Percentiles rank a stretch among this genome's conserved stretches.
Conservation (phyloP, 2,329 filamentous ascomycete species). For the Neurospora sp. region DNA sequence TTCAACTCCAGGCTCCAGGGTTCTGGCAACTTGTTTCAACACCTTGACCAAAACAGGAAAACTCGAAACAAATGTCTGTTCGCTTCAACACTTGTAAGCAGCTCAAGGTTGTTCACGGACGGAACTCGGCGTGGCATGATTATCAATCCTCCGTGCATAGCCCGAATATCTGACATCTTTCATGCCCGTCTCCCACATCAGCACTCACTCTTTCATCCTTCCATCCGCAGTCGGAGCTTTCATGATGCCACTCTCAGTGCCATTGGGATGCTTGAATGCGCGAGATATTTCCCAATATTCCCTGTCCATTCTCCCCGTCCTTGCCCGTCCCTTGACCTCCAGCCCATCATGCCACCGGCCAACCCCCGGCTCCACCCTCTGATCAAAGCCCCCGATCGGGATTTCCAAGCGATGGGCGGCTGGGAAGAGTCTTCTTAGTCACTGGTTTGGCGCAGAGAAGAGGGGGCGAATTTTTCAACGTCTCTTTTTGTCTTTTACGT, state of each 20-base stretch:
- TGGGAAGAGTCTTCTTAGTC: neutral
- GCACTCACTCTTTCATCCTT: neutral
- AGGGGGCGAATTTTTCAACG: neutral
- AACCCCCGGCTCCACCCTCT: neutral
- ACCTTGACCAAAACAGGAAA: neutral
- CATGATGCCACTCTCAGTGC: neutral
- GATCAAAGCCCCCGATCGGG: neutral
- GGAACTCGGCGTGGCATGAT: neutral
- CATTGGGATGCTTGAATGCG: neutral
- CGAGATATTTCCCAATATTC: neutral
- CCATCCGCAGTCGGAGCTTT: neutral
- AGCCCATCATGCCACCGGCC: neutral
- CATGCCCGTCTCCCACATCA: neutral
- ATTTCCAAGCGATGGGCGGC: neutral
- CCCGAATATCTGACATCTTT: neutral
- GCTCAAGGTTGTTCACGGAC: neutral
- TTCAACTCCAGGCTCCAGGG: neutral
- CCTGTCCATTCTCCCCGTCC: neutral
- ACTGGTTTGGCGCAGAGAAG: neutral
- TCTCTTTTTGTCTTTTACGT: neutral
- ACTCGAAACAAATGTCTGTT: neutral
- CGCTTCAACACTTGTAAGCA: neutral
- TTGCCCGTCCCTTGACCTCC: neutral
- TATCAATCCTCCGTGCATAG: neutral
- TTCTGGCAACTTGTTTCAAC: too few species aligned